These are phyloP conservation scores for Daucus carota DNA, from an alignment of 129 eudicot genomes.

Conservation along the genomic window DNA sequence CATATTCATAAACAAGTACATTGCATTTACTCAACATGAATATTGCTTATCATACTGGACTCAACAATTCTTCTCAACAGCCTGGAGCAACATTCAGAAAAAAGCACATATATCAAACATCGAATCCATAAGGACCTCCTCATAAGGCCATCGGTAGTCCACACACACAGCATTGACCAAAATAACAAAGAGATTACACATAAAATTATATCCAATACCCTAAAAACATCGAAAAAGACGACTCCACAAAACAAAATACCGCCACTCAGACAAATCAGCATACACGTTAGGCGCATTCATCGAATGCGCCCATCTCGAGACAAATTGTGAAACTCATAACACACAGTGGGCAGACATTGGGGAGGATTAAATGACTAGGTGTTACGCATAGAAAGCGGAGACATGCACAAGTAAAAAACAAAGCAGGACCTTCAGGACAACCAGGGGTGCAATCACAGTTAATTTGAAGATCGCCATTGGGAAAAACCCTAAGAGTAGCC, in stretches of 20 bases:
- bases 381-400: neutral
- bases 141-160: neutral
- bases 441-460: slow-evolving; percentile 72
- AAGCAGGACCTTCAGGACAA: slow-evolving; percentile 46
- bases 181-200: neutral
- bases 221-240: neutral
- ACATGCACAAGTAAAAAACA: slow-evolving; percentile 21
- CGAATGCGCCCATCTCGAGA: no score
- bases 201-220: neutral
- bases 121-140: neutral
- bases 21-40: neutral
- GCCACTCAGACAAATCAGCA: slow-evolving; percentile 36
- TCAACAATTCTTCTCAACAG: neutral
- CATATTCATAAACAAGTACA: neutral
- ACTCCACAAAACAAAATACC: neutral
- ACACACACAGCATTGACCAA: neutral
- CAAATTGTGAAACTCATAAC: no score
- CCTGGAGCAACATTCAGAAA: neutral
- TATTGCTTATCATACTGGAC: neutral
- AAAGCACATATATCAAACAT: neutral
- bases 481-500: slow-evolving; percentile 71
- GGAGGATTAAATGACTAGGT: no score
- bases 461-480: slow-evolving; percentile 55
- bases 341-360: no score
- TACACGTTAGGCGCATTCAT: slow-evolving; percentile 26